phyloP scores from a whole-genome alignment of 73 alveolate genomes.

The Paramecium tetraurelia region DNA sequence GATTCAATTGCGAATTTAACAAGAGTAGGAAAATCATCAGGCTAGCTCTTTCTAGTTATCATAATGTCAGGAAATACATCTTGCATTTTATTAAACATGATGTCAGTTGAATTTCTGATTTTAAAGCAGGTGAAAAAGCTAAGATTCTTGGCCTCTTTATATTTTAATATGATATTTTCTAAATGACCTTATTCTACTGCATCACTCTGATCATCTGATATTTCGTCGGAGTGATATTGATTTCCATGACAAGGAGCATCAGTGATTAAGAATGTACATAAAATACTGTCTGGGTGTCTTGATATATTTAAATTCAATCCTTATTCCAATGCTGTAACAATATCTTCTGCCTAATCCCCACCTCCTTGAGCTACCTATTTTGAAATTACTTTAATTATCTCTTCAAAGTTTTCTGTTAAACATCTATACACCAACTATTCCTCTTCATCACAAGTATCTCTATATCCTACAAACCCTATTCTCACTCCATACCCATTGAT shows the following conservation, averaged over 20 bases:
- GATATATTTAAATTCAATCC: conserved; percentile 8
- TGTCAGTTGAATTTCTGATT: conserved; percentile 23
- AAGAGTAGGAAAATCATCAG: neutral
- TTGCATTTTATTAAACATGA: neutral
- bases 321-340: conserved; percentile 16
- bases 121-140: conserved; percentile 21
- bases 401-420: neutral
- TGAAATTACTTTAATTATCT: neutral
- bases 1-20: neutral
- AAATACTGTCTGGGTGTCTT: neutral
- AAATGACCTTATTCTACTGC: neutral
- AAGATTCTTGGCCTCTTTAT: neutral
- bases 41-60: neutral
- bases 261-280: conserved; percentile 12
- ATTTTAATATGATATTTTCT: neutral
- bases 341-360: conserved; percentile 59
- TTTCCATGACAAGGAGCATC: conserved; percentile 53
- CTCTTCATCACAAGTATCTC: conserved; percentile 2
- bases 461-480: conserved; percentile 52
- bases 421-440: neutral
- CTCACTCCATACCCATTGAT: neutral
- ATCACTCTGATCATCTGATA: conserved; percentile 19
- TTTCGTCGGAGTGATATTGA: neutral
- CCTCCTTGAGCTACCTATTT: conserved; percentile 39
- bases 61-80: neutral